Evolutionary conservation across 495 filamentous ascomycete genomes (phyloP).

Genomic region (Darksidea phi): DNA sequence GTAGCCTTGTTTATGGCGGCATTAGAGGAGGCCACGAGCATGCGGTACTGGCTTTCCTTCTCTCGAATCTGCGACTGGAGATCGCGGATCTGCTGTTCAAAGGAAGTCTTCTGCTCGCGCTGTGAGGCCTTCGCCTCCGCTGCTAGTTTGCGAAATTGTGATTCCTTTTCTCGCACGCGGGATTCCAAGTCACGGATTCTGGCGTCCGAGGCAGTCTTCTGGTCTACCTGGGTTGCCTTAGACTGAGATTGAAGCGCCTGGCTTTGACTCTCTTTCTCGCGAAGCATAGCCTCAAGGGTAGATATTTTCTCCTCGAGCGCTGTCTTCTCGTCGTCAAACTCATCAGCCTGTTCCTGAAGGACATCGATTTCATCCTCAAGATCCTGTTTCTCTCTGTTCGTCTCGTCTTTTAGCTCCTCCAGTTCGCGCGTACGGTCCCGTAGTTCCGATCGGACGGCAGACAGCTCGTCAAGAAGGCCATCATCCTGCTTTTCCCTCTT

Average conservation of each 20-base stretch:
- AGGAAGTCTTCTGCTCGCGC: constrained; percentile 13
- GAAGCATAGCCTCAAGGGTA: constrained; percentile 57
- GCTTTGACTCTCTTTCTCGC: constrained; percentile 25
- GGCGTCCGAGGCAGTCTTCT: constrained; percentile 34
- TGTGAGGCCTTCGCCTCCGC: constrained; percentile 36
- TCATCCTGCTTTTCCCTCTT: constrained; percentile 13
- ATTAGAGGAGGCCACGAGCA: constrained; percentile 10
- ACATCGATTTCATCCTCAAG: constrained; percentile 49
- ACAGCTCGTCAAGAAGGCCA: constrained; percentile 18
- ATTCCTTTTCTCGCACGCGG: constrained; percentile 1
- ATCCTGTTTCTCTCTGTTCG: constrained; percentile 34
- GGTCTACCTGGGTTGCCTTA: constrained; percentile 21
- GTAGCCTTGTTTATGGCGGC: constrained; percentile 3
- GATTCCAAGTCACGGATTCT: constrained; percentile 30
- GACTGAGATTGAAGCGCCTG: constrained; percentile 38
- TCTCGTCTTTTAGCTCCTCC: constrained; percentile 15
- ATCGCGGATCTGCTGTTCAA: constrained; percentile 1
- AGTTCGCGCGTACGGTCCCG: constrained; percentile 26
- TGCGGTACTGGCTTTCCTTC: constrained; percentile 36
- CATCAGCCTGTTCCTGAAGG: constrained; percentile 45
- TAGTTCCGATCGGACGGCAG: constrained; percentile 28
- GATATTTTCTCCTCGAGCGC: constrained; percentile 56
- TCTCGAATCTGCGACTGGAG: constrained; percentile 10
- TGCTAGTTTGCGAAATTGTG: constrained; percentile 35
- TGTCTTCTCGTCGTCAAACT: constrained; percentile 44